Evolutionary conservation across 768 basidiomycete species (phyloP).

Genomic region (Polyporus arcularius): DNA sequence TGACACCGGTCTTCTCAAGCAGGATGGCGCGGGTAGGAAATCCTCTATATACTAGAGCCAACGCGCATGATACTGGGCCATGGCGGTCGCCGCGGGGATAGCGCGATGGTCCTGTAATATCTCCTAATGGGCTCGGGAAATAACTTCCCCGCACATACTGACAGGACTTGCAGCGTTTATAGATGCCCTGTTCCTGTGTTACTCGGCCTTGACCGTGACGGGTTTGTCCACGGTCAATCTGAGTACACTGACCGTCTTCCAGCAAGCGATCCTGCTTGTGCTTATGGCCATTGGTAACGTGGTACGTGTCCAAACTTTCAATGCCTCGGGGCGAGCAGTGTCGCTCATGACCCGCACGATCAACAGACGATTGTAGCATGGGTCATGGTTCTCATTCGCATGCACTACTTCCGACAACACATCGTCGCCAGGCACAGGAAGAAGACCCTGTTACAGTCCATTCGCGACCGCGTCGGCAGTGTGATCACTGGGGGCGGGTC

Average conservation of each 20-base stretch:
- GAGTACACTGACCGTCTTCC: slow-evolving; percentile 48
- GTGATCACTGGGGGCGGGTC: background rate
- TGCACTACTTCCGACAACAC: slow-evolving; percentile 37
- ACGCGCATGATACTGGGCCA: too few relatives aligned
- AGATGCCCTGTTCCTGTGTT: slow-evolving; percentile 63
- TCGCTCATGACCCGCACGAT: too few relatives aligned
- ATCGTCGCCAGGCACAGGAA: slow-evolving; percentile 15
- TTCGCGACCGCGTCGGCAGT: slow-evolving; percentile 4
- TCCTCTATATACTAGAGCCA: too few relatives aligned
- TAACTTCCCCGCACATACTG: background rate
- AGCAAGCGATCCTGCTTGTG: slow-evolving; percentile 53
- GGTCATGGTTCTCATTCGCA: slow-evolving; percentile 67
- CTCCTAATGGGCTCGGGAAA: too few relatives aligned
- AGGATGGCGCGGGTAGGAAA: too few relatives aligned
- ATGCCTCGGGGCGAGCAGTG: too few relatives aligned
- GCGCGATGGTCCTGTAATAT: too few relatives aligned
- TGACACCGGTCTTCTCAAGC: too few relatives aligned
- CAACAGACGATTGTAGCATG: slow-evolving; percentile 53
- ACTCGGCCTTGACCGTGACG: slow-evolving; percentile 55
- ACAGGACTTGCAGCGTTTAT: slow-evolving; percentile 41
- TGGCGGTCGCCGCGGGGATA: too few relatives aligned
- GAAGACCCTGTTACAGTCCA: slow-evolving; percentile 12
- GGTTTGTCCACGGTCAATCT: slow-evolving; percentile 46
- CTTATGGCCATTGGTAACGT: slow-evolving; percentile 48
- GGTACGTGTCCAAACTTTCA: slow-evolving; percentile 21